These are phyloP conservation scores for Fusarium sp. DNA, from an alignment of 2,329 filamentous ascomycete genomes.

Conservation along the genomic window DNA sequence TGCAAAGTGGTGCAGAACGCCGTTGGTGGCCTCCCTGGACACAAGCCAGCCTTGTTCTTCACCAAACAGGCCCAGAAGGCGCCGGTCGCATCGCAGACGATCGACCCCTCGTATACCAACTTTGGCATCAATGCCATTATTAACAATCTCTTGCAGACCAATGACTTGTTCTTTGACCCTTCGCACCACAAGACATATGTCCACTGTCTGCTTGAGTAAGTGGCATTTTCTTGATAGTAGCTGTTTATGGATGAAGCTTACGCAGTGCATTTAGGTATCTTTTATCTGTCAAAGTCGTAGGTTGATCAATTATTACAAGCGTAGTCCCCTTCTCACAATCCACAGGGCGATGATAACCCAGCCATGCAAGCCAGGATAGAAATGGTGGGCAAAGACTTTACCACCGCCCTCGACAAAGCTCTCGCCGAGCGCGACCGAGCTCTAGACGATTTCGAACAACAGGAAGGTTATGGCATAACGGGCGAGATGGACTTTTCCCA, in stretches of 20 bases:
- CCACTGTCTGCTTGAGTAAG: slow-evolving; percentile 32
- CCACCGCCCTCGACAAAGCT: slow-evolving; percentile 16
- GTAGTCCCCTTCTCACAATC: neutral
- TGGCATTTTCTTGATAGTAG: fast-evolving
- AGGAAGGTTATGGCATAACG: slow-evolving; percentile 17
- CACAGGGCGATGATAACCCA: slow-evolving; percentile 14
- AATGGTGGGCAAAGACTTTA: slow-evolving; percentile 11
- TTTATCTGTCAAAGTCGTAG: slow-evolving; percentile 29
- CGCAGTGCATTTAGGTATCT: slow-evolving; percentile 9
- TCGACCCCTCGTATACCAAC: slow-evolving; percentile 32
- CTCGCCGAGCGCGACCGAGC: slow-evolving; percentile 24
- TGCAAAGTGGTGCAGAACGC: slow-evolving; percentile 34
- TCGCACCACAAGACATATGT: slow-evolving; percentile 35
- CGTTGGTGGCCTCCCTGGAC: slow-evolving; percentile 33
- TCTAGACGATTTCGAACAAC: slow-evolving; percentile 22
- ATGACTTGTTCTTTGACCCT: slow-evolving; percentile 33
- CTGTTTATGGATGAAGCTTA: neutral
- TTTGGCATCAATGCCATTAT: slow-evolving; percentile 31
- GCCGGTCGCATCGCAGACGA: slow-evolving; percentile 27
- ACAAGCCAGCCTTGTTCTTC: slow-evolving; percentile 36
- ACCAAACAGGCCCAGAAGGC: slow-evolving; percentile 38
- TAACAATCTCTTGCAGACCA: slow-evolving; percentile 30
- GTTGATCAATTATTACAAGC: neutral
- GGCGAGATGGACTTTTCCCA: slow-evolving; percentile 27
- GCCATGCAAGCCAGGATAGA: neutral